Percentiles rank a stretch among this genome's conserved stretches.
These are phyloP conservation scores for Cucumis variabilis DNA, from an alignment of 331 rosid species.

Conservation along the genomic window DNA sequence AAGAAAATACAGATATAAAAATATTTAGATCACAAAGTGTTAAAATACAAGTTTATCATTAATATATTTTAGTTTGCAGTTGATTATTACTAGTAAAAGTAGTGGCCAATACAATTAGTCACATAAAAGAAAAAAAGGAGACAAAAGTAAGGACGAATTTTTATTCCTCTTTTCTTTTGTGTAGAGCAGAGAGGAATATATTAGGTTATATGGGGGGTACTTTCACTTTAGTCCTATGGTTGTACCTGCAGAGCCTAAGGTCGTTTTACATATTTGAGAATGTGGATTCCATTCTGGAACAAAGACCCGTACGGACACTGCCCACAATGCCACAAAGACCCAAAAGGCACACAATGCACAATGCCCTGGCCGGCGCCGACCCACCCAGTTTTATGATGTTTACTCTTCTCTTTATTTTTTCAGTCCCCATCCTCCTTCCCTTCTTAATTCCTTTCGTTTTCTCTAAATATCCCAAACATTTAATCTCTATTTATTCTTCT, in stretches of 20 bases:
- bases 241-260: not conserved
- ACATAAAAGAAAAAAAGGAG: too few species aligned
- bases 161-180: too few species aligned
- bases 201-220: not conserved
- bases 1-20: too few species aligned
- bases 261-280: not conserved
- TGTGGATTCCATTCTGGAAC: not conserved
- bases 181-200: too few species aligned
- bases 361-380: conserved; percentile 16
- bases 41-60: too few species aligned
- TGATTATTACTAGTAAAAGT: too few species aligned
- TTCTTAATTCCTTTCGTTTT: not conserved
- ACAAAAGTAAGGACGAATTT: too few species aligned
- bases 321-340: not conserved
- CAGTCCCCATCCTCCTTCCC: not conserved
- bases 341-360: not conserved
- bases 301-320: not conserved
- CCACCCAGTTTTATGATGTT: not conserved
- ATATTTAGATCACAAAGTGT: too few species aligned
- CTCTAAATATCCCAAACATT: not conserved
- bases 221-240: not conserved
- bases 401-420: not conserved
- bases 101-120: too few species aligned
- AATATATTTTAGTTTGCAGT: too few species aligned
- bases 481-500: too few species aligned